Conservation (phyloP, 495 filamentous ascomycete species). For the Ascobolus immersus region DNA sequence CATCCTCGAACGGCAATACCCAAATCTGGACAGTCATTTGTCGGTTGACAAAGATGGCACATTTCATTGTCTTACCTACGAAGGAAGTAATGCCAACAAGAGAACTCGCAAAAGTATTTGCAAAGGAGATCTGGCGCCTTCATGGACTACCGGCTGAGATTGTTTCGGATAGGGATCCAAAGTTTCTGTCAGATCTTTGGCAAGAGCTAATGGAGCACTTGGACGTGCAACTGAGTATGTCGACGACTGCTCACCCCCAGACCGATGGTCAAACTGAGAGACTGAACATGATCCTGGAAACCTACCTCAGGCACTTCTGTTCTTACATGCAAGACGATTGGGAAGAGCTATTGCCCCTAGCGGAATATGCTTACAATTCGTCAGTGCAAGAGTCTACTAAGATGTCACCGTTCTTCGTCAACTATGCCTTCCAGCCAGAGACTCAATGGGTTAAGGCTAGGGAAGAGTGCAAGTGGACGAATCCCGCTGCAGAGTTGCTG, state of each 20-base stretch:
- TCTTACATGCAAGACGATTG: neutral
- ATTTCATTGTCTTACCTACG: slow-evolving; percentile 3
- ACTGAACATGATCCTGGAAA: slow-evolving; percentile 1
- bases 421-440: too few species aligned
- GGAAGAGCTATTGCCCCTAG: neutral
- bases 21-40: slow-evolving; percentile 4
- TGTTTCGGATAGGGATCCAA: slow-evolving; percentile 1
- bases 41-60: slow-evolving; percentile 7
- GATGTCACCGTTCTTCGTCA: neutral
- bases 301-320: neutral
- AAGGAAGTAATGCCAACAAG: too few species aligned
- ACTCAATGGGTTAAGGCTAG: too few species aligned
- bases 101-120: neutral
- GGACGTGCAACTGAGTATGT: neutral
- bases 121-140: neutral
- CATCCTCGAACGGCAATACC: neutral
- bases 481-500: too few species aligned
- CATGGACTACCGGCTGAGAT: slow-evolving; percentile 4
- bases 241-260: neutral
- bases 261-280: neutral
- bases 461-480: too few species aligned
- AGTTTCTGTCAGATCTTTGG: slow-evolving; percentile 1
- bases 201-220: neutral
- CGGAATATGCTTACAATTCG: neutral
- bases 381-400: neutral